Evolutionary conservation across 1,284 basidiomycete species (phyloP), one percentile per base, ranked within the genome.

Genomic region (Leucoagaricus sp.): DNA sequence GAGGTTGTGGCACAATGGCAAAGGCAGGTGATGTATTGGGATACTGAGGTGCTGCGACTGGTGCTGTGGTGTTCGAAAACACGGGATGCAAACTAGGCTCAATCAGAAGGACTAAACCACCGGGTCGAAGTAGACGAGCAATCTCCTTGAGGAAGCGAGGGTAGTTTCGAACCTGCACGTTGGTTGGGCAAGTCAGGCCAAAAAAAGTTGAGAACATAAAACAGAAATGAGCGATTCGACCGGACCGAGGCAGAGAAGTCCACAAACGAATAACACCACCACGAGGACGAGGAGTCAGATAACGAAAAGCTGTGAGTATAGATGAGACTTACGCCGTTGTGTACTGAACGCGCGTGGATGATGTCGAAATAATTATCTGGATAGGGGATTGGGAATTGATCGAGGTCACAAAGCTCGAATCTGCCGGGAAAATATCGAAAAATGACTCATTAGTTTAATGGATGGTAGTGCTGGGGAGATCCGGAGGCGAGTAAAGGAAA

Each of bases 341-440:
- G 83, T 64, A 88, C 78, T 31, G 78, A 84, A 50, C 86, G 80
- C 38, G 83, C 85, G 64, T 89, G 86, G 44, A 88, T 77, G 60
- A 88, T 71, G 66, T 88, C 84, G 62, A 87, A 88, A 49, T 83
- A 75, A 40, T 71, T 73, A 64, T 80, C 77, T 28, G 82, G 81
- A 64, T 87, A 87, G 10, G 86, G 86, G 31, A 88, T 73, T 45
- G 72, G 77, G 62, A 72, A 71, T 53, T 78, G 74, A 67, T 85
- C 81, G 53, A 87, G 71, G 66, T 88, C 84, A 66, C 82, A 87
- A 8, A 87, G 74, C 63, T 88, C 86, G 63, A 87, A 88, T 33
- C 86, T 88, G 44, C 4, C 26, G n/a, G 45, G 19, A 21, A 47
- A 47, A 42, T 33, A 34, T 25, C 19, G 52, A 46, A n/a, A 34